Percentiles rank a stretch among this genome's conserved stretches.
Conservation (phyloP, 306 rosid species). For the Ceratonia siliqua region DNA sequence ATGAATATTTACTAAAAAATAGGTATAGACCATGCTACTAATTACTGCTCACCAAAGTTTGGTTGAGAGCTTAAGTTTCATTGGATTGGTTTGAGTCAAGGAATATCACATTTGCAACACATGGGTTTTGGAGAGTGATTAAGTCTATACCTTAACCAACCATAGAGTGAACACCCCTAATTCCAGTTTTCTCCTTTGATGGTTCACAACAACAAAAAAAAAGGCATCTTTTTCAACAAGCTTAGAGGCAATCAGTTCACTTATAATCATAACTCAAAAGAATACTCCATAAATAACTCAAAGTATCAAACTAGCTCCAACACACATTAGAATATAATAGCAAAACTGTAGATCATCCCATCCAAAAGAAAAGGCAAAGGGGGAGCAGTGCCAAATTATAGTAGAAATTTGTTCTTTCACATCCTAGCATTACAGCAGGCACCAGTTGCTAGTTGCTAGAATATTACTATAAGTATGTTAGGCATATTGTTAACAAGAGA, state of each 20-base stretch:
- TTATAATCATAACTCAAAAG: not conserved
- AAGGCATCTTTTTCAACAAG: not conserved
- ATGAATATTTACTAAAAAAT: not conserved
- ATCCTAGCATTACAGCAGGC: not conserved
- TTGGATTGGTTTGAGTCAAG: not conserved
- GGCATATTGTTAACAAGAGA: not conserved
- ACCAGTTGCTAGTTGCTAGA: not conserved
- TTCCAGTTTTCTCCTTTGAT: not conserved
- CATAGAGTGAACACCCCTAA: not conserved
- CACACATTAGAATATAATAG: not conserved
- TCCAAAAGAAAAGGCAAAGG: not conserved
- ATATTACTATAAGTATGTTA: not conserved
- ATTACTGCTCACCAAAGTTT: not conserved
- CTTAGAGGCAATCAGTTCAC: not conserved
- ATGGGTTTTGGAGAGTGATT: not conserved
- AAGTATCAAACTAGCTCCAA: not conserved
- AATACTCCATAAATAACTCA: not conserved
- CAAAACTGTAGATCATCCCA: no score
- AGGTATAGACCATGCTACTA: not conserved
- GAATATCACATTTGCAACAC: not conserved
- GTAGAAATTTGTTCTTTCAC: not conserved
- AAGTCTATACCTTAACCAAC: not conserved
- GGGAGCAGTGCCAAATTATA: not conserved
- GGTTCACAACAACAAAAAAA: not conserved
- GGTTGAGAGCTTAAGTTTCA: not conserved